Evolutionary conservation across 2,329 filamentous ascomycete genomes (phyloP).

Genomic region (Dactylellina drechsleri): DNA sequence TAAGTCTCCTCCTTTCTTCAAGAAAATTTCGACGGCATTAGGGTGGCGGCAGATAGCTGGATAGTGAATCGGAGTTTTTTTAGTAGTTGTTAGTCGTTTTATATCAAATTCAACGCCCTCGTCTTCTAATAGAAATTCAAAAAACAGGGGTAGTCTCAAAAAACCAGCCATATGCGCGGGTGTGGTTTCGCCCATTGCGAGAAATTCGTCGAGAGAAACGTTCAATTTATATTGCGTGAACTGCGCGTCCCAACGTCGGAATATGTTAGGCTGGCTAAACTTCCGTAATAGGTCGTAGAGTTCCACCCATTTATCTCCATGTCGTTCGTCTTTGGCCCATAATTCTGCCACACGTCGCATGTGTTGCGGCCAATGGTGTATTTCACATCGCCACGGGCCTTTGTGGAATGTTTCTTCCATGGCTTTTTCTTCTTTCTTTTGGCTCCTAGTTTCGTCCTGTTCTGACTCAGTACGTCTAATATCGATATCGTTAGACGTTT

Average conservation of each 20-base stretch:
- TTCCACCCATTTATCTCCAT: conserved; percentile 18
- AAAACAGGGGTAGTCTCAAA: neutral
- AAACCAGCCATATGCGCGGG: neutral
- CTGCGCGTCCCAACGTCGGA: conserved; percentile 19
- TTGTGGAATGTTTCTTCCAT: neutral
- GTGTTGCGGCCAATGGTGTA: conserved; percentile 14
- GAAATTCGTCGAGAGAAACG: neutral
- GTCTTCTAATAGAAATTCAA: conserved; percentile 22
- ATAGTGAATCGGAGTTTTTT: conserved; percentile 6
- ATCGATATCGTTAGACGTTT: too few species aligned
- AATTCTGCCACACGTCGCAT: conserved; percentile 8
- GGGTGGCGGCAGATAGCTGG: neutral
- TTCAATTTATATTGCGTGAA: neutral
- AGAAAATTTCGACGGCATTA: neutral
- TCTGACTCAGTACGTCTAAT: too few species aligned
- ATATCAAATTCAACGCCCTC: neutral
- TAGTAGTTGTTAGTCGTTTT: neutral
- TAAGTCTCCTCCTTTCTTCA: neutral
- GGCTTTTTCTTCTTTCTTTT: too few species aligned
- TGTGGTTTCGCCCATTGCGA: neutral
- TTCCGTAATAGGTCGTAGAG: conserved; percentile 16
- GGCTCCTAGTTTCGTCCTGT: too few species aligned
- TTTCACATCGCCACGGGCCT: conserved; percentile 16
- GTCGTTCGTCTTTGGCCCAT: conserved; percentile 20
- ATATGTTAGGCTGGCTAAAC: conserved; percentile 11